These are phyloP conservation scores for Apiospora sp. DNA, from an alignment of 2,329 filamentous ascomycete genomes.

Conservation along the genomic window DNA sequence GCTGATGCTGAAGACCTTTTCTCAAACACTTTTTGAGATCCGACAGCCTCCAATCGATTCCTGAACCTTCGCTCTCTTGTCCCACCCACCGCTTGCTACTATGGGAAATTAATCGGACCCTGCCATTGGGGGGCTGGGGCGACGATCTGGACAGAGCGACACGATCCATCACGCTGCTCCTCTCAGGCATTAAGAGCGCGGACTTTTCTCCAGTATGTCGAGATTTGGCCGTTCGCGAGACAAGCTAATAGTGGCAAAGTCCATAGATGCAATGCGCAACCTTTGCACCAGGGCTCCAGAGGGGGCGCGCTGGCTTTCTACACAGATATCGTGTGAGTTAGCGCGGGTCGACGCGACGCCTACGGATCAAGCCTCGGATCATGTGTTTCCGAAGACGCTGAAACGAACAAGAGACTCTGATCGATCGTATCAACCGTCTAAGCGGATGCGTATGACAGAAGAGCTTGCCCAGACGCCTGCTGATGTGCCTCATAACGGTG, in stretches of 20 bases:
- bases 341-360: not conserved
- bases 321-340: not conserved
- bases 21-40: not conserved
- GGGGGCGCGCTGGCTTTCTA: conserved; percentile 4
- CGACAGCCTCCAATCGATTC: no score
- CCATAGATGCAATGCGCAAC: not conserved
- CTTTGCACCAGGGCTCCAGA: not conserved
- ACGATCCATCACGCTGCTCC: not conserved
- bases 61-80: not conserved
- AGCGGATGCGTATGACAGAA: not conserved
- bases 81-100: not conserved
- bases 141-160: no score
- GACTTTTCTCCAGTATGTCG: not conserved
- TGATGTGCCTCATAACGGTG: not conserved
- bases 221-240: not conserved
- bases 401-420: not conserved
- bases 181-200: not conserved
- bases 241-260: not conserved
- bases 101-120: not conserved
- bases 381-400: not conserved
- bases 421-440: not conserved
- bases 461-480: not conserved
- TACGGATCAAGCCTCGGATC: not conserved
- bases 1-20: not conserved
- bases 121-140: no score